Base-by-base conservation (phyloP, 208 protist species). In the Trypanosoma scelopori region DNA sequence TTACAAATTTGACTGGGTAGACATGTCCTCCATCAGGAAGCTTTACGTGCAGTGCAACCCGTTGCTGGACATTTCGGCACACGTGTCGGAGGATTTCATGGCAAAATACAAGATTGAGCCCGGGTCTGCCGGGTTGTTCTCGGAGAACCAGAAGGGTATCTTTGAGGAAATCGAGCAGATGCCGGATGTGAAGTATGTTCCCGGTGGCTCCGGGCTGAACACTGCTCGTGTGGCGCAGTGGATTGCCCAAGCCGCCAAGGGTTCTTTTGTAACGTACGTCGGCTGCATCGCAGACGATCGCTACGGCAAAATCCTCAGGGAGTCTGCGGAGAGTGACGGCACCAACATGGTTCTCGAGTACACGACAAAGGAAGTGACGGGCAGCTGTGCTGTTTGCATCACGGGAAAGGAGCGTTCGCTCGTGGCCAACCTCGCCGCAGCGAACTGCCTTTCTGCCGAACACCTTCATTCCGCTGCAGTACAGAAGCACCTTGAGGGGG, bases 161-260 rank as follows among this genome's bases (percentile, higher is more conserved):
- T 99, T 97, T 65, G 82, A 67, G 1, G 93, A 97, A 12, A 55
- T 98, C 30, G 75, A 84, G 59, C 55, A 91, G 43, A 79, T 86
- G 42, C 76, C 76, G 16, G 56, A 75, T 59, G 92, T 97, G 13
- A 77, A 95, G 50, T 99, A 98, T 79, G 96, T 99, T 25, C 96
- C 98, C 13, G 98, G 98, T 56, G 98, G 98, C 62, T 92, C 98
- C 28, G 98, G 97, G 7, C 94, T 99, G 69, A 99, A 99, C 89
- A 89, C 94, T 18, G 96, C 98, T 3, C 88, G 98, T 45, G 97
- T 98, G 32, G 87, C 86, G 42, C 93, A 98, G 82, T 98, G 94
- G 93, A 80, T 97, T 39, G 57, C 77, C 42, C 84, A 93, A 72
- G 76, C 78, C 15, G 73, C 81, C 5, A 72, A 77, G 65, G 52